Evolutionary conservation across 2,329 filamentous ascomycete species (phyloP), one percentile per base, ranked within the genome.

Genomic region (Zymoseptoria brevis): DNA sequence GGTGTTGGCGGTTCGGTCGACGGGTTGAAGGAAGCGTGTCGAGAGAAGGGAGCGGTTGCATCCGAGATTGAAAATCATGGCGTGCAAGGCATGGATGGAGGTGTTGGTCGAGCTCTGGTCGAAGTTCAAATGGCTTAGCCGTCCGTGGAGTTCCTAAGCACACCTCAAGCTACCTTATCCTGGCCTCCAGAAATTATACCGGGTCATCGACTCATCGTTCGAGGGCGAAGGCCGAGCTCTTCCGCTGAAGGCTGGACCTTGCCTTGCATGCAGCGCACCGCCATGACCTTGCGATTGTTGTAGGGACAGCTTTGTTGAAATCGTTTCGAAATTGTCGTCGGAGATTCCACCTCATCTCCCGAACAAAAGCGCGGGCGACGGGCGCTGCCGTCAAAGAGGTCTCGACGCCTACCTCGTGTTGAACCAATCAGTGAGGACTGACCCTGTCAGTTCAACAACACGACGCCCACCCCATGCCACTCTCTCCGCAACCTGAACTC

Each of bases 1-100:
- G 89, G 89, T 2, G 89, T 94, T 4, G 89, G 89, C 0, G 89
- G 89, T 0, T 91, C 88, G 19, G 80, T 94, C 21, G 87, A 90
- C 71, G 88, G 89, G 64, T 90, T 94, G 66, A 75, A 78, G 59
- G 72, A 74, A 53, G 75, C 75, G 55, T 78, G 75, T 64, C 68
- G 72, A 22, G 71, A 71, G 50, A 68, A 67, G 29, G 76, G 76
- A 4, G 75, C 74, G 21, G 77, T 80, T 26, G 78, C 75, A 13
- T 75, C 74, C 58, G 78, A 81, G 65, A 73, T 79, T 54, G 78
- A 79, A 56, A 79, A 79, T 61, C 69, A 72, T 57, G 72, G 73
- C 57, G 76, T 79, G 45, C 74, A 74, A 7, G 67, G 77, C 16
- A 75, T 75, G 66, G 71, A 73, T 11, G 67, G 58, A 3, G 78